Evolutionary conservation across 164 flowering plant species (phyloP).

Genomic region (Berberis vulgaris): DNA sequence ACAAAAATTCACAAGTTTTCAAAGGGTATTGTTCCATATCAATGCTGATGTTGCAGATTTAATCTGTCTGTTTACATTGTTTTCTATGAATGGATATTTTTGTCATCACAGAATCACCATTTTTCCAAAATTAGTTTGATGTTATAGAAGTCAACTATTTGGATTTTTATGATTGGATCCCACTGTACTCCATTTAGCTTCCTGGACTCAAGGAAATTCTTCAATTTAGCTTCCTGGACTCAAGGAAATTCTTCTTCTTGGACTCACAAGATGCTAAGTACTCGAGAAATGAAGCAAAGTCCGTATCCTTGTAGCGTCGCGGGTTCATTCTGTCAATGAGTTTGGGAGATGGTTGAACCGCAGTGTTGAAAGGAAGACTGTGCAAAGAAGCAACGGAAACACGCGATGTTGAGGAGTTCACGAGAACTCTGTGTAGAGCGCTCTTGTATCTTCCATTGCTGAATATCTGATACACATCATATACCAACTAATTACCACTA

Average conservation of each 20-base stretch:
- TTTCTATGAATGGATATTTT: too few species aligned
- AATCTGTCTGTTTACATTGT: too few species aligned
- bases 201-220: conserved; percentile 8
- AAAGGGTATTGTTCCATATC: too few species aligned
- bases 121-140: too few species aligned
- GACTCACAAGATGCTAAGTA: conserved; percentile 52
- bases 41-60: too few species aligned
- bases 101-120: too few species aligned
- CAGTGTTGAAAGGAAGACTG: conserved; percentile 35
- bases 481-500: not conserved
- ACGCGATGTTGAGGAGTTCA: conserved; percentile 40
- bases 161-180: too few species aligned
- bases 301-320: conserved; percentile 57
- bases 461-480: conserved; percentile 44
- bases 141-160: too few species aligned
- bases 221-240: conserved; percentile 33
- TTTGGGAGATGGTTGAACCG: conserved; percentile 41
- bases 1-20: too few species aligned
- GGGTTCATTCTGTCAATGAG: conserved; percentile 53
- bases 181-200: conserved; percentile 25
- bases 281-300: conserved; percentile 50
- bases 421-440: conserved; percentile 63
- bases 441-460: conserved; percentile 93
- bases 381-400: conserved; percentile 67
- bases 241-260: not conserved